phyloP scores from a whole-genome alignment of 2,329 filamentous ascomycete genomes.

The Xylaria sp. region DNA sequence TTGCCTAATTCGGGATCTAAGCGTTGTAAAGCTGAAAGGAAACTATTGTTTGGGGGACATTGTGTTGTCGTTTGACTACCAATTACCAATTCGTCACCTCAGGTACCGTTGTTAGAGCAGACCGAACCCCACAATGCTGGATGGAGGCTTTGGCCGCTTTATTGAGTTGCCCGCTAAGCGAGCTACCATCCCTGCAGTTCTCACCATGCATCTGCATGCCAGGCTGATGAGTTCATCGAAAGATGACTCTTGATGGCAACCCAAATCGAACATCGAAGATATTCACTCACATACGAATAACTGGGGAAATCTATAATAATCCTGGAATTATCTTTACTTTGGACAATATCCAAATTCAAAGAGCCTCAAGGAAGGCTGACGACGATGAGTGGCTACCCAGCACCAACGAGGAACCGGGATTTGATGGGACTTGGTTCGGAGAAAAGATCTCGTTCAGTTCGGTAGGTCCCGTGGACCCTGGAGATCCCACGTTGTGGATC shows the following conservation, averaged over 20 bases:
- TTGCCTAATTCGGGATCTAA: constrained; percentile 8
- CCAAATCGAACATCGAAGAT: neutral
- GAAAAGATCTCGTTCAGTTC: constrained; percentile 25
- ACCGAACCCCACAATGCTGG: constrained; percentile 11
- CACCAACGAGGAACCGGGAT: constrained; percentile 18
- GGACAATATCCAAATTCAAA: neutral
- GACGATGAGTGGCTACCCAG: constrained; percentile 4
- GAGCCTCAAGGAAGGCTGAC: constrained; percentile 18
- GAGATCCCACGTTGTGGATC: constrained; percentile 31
- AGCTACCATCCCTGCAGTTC: constrained; percentile 8
- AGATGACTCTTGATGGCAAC: neutral
- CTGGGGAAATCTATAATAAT: neutral
- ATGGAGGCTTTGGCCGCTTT: constrained; percentile 19
- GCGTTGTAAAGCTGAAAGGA: constrained; percentile 24
- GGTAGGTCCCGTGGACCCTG: constrained; percentile 31
- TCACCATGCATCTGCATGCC: constrained; percentile 23
- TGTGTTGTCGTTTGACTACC: constrained; percentile 17
- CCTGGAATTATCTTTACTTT: neutral
- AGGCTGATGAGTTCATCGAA: neutral
- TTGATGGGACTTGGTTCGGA: constrained; percentile 21
- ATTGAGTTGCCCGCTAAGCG: constrained; percentile 13
- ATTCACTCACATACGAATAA: neutral
- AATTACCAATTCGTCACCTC: constrained; percentile 4
- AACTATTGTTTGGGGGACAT: constrained; percentile 8
- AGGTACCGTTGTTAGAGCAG: constrained; percentile 13